These are phyloP conservation scores for Golubevia sp. DNA, from an alignment of 1,284 basidiomycete species.

Conservation along the genomic window DNA sequence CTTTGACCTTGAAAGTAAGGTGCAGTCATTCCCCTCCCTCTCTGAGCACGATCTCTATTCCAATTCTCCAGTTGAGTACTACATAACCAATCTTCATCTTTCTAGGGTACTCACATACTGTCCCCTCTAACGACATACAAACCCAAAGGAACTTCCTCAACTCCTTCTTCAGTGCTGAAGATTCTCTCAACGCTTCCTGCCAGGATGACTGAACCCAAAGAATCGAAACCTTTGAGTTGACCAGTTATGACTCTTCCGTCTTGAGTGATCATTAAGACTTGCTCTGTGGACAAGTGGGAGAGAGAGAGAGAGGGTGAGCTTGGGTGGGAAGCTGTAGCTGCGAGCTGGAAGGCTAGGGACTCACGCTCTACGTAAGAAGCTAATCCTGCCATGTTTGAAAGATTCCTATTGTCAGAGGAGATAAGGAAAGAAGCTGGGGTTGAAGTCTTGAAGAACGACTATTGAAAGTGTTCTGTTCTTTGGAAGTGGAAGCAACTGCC, in stretches of 20 bases:
- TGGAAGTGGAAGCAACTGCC: no score
- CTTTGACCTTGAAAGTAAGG: not conserved
- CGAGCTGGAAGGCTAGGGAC: not conserved
- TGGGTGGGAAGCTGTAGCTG: conserved; percentile 1
- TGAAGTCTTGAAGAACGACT: no score
- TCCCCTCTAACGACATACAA: conserved; percentile 56
- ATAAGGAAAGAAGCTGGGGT: no score
- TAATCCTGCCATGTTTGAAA: no score
- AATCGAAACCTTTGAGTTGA: conserved; percentile 42
- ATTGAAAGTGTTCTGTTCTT: no score
- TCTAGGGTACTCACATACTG: conserved; percentile 35
- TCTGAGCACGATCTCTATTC: not conserved
- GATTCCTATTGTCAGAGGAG: no score
- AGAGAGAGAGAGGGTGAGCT: not conserved
- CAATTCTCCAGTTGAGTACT: not conserved
- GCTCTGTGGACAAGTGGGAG: conserved; percentile 65
- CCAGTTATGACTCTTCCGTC: conserved; percentile 78
- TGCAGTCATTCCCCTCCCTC: conserved; percentile 4
- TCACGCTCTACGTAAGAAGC: not conserved
- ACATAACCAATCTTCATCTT: not conserved
- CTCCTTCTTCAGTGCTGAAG: conserved; percentile 33
- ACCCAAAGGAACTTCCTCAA: conserved; percentile 54
- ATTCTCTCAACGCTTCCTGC: conserved; percentile 47
- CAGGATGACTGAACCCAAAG: conserved; percentile 46
- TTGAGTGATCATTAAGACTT: conserved; percentile 84